A percentile compares a stretch with the other conserved stretches of the same genome.
Evolutionary conservation across 768 basidiomycete species (phyloP).

Genomic region (Tricholoma bakamatsutake): DNA sequence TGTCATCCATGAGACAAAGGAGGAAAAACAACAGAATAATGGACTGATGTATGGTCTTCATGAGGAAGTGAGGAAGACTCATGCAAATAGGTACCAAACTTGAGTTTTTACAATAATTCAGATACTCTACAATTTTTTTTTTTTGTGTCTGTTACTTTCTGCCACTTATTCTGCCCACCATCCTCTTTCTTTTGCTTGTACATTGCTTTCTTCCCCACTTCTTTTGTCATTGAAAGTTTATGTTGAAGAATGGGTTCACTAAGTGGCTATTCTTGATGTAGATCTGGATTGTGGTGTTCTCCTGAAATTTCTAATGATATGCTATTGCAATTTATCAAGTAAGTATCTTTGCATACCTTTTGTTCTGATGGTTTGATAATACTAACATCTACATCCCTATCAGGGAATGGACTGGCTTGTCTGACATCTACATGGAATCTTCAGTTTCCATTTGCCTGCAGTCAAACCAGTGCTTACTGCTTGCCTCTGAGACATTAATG

Average conservation of each 20-base stretch:
- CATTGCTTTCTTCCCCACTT: background rate
- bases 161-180: background rate
- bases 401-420: background rate
- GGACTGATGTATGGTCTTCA: background rate
- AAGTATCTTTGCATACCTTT: conserved; percentile 1
- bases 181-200: background rate
- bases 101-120: background rate
- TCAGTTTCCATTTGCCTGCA: background rate
- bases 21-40: background rate
- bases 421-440: background rate
- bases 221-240: background rate
- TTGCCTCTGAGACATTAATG: background rate
- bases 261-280: background rate
- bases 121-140: background rate
- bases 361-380: background rate
- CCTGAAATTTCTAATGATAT: background rate
- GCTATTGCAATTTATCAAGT: background rate
- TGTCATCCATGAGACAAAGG: background rate
- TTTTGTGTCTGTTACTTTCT: background rate
- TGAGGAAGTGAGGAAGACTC: background rate
- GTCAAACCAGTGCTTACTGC: background rate
- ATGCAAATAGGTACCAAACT: background rate
- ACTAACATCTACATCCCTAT: background rate
- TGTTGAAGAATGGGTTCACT: background rate
- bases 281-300: background rate